Base-by-base conservation (phyloP, 139 green algal species). In the Dunaliella primolecta region DNA sequence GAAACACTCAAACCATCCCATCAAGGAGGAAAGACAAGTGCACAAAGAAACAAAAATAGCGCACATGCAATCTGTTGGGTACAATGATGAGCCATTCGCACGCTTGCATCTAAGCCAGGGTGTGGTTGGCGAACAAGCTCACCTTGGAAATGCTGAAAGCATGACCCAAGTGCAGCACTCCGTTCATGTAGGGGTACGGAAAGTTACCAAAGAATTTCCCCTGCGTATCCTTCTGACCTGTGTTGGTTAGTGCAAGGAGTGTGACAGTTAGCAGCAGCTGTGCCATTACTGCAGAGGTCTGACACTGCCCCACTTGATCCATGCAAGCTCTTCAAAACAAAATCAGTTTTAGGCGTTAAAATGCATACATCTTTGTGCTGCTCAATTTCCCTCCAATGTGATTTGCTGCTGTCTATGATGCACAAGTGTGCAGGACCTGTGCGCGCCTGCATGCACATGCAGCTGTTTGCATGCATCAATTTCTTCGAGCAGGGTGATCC, bases 101-200 rank as follows among this genome's bases (percentile, higher is more conserved):
- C n/a, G n/a, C 46, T 64, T 64, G 15, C 15, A 64, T 7, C 46
- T 64, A 64, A 15, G 46, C 15, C 15, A 64, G 46, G 46, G 7
- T 64, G n/a, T n/a, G n/a, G n/a, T n/a, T 72, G 56, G 56, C 56
- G 56, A 20, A 72, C 20, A 72, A 23, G 2, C 71, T 2, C 27
- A 95, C 92, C 93, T 99, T 99, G 36, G 96, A 98, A 3, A 99
- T 86, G 0, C 95, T 98, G 89, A 99, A 99, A 23, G 97, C 97
- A 84, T 99, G 97, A 1, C 97, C 97, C 84, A 99, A 85, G 90
- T 99, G 97, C 30, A 99, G 93, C 86, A 99, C 80, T 29, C 97
- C 97, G 86, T 99, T 99, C 97, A 99, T 99, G 93, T 99, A 99
- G 0, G 97, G 97, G 85, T 99, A 99, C 3, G 97, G 97, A 81